These are phyloP conservation scores for Aureobasidium sp. DNA, from an alignment of 2,329 filamentous ascomycete genomes.

Conservation along the genomic window DNA sequence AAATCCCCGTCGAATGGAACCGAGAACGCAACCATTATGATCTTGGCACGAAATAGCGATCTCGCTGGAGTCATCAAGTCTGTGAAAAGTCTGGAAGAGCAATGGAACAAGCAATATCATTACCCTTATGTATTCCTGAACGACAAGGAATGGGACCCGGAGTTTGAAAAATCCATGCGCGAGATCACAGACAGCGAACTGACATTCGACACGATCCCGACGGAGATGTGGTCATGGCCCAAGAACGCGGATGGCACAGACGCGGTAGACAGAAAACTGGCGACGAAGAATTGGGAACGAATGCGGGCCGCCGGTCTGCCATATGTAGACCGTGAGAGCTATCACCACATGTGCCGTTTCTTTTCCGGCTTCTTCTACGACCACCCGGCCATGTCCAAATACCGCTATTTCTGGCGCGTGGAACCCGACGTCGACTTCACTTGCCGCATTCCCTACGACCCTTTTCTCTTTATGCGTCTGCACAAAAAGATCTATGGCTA, in stretches of 20 bases:
- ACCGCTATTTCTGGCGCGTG: conserved; percentile 56
- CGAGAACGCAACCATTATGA: conserved; percentile 26
- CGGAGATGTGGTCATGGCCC: conserved; percentile 38
- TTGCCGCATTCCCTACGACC: conserved; percentile 40
- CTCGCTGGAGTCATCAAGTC: conserved; percentile 35
- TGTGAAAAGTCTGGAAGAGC: conserved; percentile 36
- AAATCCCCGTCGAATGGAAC: too few species aligned
- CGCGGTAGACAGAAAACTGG: background rate
- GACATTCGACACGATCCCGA: conserved; percentile 39
- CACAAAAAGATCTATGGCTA: conserved; percentile 41
- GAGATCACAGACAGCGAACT: conserved; percentile 30
- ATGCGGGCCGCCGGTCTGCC: conserved; percentile 13
- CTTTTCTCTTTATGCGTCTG: conserved; percentile 31
- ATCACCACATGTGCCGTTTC: conserved; percentile 37
- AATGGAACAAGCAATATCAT: conserved; percentile 44
- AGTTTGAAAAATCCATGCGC: conserved; percentile 29
- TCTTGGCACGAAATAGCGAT: conserved; percentile 43
- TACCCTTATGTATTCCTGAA: conserved; percentile 45
- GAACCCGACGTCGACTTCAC: conserved; percentile 53
- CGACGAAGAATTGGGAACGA: background rate
- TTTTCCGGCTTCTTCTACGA: conserved; percentile 36
- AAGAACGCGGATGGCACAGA: background rate
- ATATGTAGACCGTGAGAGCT: conserved; percentile 23
- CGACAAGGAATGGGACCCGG: conserved; percentile 37
- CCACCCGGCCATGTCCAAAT: conserved; percentile 37